phyloP scores from a whole-genome alignment of 1,284 basidiomycete genomes.

The Austroboletus niveus region DNA sequence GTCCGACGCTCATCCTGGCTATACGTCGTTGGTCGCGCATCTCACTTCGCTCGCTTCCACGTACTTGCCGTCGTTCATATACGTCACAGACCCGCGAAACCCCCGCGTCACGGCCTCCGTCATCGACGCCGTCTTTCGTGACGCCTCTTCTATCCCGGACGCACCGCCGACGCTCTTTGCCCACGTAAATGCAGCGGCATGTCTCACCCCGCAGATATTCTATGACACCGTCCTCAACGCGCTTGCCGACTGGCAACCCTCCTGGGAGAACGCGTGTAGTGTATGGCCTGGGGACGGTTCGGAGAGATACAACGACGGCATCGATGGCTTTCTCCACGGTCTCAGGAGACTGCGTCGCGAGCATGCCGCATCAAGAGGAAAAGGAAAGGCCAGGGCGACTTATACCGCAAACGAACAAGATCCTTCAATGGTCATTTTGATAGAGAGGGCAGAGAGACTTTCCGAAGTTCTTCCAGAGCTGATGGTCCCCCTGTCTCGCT shows the following conservation, averaged over 20 bases:
- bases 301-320: slow-evolving; percentile 52
- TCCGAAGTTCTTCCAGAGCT: slow-evolving; percentile 61
- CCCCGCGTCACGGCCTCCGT: slow-evolving; percentile 44
- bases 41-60: slow-evolving; percentile 49
- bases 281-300: slow-evolving; percentile 48
- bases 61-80: slow-evolving; percentile 65
- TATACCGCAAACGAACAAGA: slow-evolving; percentile 17
- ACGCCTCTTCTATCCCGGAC: slow-evolving; percentile 19
- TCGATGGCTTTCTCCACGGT: slow-evolving; percentile 70
- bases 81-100: slow-evolving; percentile 61
- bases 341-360: slow-evolving; percentile 32
- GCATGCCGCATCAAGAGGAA: slow-evolving; percentile 8
- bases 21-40: slow-evolving; percentile 34
- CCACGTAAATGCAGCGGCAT: slow-evolving; percentile 60
- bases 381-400: slow-evolving; percentile 39
- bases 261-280: slow-evolving; percentile 59
- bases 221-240: slow-evolving; percentile 67
- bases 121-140: slow-evolving; percentile 39
- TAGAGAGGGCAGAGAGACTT: slow-evolving; percentile 72
- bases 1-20: slow-evolving; percentile 30
- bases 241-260: slow-evolving; percentile 51
- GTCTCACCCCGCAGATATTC: slow-evolving; percentile 63
- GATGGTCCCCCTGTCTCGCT: slow-evolving; percentile 67
- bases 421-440: slow-evolving; percentile 53
- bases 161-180: slow-evolving; percentile 39